Base-by-base conservation (phyloP, 768 basidiomycete genomes). In the Russula abietina region DNA sequence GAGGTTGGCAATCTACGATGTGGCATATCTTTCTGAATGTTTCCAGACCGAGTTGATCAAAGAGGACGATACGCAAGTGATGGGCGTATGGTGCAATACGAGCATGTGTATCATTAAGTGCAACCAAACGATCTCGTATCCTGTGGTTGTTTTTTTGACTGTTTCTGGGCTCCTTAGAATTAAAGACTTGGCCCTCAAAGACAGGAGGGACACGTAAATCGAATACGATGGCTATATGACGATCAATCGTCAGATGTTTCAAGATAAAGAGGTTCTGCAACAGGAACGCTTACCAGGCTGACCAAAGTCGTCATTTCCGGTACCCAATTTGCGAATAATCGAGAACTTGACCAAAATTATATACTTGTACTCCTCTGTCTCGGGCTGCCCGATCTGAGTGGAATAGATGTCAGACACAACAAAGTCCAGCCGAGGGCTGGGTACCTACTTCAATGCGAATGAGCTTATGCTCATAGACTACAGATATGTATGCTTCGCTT, bases 401-500 rank as follows among this genome's bases (percentile, higher is more conserved):
- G 19, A 32, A 22, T 6, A 24, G n/a, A 24, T 32, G 36, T 45
- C 36, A 39, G 22, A n/a, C 28, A 22, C 14, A 50, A 22, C 48
- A 17, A 9, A 19, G n/a, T 24, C 22, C n/a, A 10, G 9, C 8
- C 17, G 10, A 17, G 11, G 32, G 22, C n/a, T 9, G n/a, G n/a
- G 6, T 33, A 69, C 77, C 67, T 60, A 87, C 89, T 73, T 76
- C 77, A 14, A 89, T 78, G 19, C 82, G 80, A 45, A 92, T 79
- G 16, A 81, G 70, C 73, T 86, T 89, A 65, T 87, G 81, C 36
- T 85, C 83, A 67, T 89, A 89, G 59, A 86, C 81, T 38, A 91
- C 83, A 41, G 76, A 72, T 32, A 91, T 70, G 72, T 81, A 79
- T 0, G 80, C 87, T 50, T 78, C 76, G 51, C 82, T 78, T n/a